Percentiles rank a stretch among this genome's conserved stretches.
Conservation (phyloP, 164 flowering plant genomes). For the Kalanchoe fedtschenkoi region DNA sequence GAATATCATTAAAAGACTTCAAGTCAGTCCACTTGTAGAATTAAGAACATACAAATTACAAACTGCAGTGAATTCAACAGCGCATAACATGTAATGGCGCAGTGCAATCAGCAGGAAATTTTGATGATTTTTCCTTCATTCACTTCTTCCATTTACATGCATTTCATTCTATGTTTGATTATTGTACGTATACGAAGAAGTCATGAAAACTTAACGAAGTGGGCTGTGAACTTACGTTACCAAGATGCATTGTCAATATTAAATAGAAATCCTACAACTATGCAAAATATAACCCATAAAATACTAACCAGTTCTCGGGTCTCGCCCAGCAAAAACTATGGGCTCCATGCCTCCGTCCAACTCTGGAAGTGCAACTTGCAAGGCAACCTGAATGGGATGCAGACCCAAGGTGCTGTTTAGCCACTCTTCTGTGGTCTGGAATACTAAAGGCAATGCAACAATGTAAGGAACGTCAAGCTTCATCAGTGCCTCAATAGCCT, state of each 20-base stretch:
- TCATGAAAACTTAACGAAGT: no score
- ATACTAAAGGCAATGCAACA: slow-evolving; percentile 93
- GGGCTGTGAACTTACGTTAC: no score
- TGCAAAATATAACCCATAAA: no score
- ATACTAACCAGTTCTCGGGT: slow-evolving; percentile 76
- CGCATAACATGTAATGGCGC: no score
- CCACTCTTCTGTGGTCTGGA: slow-evolving; percentile 99
- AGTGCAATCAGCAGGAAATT: background rate
- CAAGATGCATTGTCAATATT: no score
- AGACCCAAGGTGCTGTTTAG: slow-evolving; percentile 84
- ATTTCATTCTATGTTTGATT: no score
- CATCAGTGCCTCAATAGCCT: slow-evolving; percentile 83
- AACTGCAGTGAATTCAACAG: background rate
- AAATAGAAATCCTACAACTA: no score
- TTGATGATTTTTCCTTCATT: no score
- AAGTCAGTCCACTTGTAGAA: background rate
- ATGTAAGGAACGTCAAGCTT: slow-evolving; percentile 95
- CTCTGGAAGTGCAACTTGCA: slow-evolving; percentile 98
- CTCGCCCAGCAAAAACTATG: slow-evolving; percentile 92
- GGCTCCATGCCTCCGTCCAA: slow-evolving; percentile 99
- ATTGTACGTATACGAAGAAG: no score
- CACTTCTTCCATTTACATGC: no score
- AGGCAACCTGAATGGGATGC: slow-evolving; percentile 98
- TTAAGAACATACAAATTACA: background rate
- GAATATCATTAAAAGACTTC: slow-evolving; percentile 5